Conservation (phyloP, 2,329 filamentous ascomycete species). For the Corynespora cassiicola region DNA sequence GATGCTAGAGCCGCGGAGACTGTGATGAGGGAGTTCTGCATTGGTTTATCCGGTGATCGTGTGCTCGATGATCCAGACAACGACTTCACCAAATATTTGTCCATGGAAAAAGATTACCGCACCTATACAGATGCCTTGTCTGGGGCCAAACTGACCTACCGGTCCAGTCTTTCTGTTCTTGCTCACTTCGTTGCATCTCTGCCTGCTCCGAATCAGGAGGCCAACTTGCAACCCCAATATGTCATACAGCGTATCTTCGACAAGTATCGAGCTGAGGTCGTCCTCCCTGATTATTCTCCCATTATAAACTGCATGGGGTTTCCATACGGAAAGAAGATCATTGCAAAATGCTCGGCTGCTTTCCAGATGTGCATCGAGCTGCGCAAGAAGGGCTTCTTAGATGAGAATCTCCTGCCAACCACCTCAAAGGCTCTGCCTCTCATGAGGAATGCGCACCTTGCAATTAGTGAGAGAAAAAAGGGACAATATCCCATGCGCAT, state of each 20-base stretch:
- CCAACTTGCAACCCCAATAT: conserved; percentile 62
- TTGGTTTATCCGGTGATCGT: conserved; percentile 75
- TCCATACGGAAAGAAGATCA: conserved; percentile 70
- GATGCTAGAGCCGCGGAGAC: conserved; percentile 66
- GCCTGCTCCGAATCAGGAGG: conserved; percentile 58
- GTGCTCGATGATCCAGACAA: conserved; percentile 67
- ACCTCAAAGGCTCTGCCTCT: conserved; percentile 74
- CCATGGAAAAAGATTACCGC: conserved; percentile 58
- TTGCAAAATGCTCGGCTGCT: conserved; percentile 87
- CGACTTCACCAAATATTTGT: conserved; percentile 62
- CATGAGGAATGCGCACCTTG: conserved; percentile 87
- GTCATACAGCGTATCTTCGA: conserved; percentile 56
- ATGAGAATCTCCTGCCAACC: conserved; percentile 76
- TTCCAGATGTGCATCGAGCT: conserved; percentile 81
- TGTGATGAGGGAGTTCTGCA: conserved; percentile 77
- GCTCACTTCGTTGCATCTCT: conserved; percentile 76
- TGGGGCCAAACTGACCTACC: conserved; percentile 80
- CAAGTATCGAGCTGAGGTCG: conserved; percentile 77
- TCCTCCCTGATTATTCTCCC: conserved; percentile 77
- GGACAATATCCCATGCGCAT: conserved; percentile 76
- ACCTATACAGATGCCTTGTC: conserved; percentile 68
- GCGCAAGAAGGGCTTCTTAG: conserved; percentile 69
- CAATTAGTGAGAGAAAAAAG: conserved; percentile 79
- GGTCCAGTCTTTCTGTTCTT: conserved; percentile 74
- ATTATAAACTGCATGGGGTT: conserved; percentile 70